Evolutionary conservation across 2,329 filamentous ascomycete species (phyloP).

Genomic region (Tetracladium maxilliforme): DNA sequence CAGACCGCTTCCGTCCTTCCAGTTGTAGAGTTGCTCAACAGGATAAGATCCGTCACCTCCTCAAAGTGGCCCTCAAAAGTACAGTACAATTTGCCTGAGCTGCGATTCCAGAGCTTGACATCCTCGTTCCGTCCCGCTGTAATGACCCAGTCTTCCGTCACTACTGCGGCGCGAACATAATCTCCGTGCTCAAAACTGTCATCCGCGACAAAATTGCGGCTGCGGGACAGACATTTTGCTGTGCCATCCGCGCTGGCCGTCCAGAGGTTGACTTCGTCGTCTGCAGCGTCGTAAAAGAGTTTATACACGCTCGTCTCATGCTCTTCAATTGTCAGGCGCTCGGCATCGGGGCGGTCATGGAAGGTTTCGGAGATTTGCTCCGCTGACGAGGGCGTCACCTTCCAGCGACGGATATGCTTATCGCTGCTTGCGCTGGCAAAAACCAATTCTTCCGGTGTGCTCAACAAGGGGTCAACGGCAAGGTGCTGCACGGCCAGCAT

Average conservation of each 20-base stretch:
- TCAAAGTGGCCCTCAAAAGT: slow-evolving; percentile 77
- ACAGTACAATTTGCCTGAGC: slow-evolving; percentile 59
- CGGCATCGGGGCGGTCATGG: slow-evolving; percentile 14
- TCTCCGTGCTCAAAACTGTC: slow-evolving; percentile 69
- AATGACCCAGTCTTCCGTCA: slow-evolving; percentile 64
- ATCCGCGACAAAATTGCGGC: slow-evolving; percentile 54
- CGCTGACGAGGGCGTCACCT: slow-evolving; percentile 34
- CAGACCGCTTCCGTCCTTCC: slow-evolving; percentile 44
- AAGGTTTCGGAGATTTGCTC: slow-evolving; percentile 34
- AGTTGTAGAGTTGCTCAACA: slow-evolving; percentile 41
- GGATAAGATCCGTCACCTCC: slow-evolving; percentile 69
- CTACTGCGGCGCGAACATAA: slow-evolving; percentile 72
- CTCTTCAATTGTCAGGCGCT: slow-evolving; percentile 45
- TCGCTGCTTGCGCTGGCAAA: slow-evolving; percentile 74
- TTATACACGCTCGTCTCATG: slow-evolving; percentile 89
- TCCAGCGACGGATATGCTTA: slow-evolving; percentile 67
- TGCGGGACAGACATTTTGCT: slow-evolving; percentile 61
- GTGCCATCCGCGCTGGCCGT: slow-evolving; percentile 87
- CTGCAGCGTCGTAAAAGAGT: slow-evolving; percentile 54
- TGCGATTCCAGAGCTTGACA: slow-evolving; percentile 73
- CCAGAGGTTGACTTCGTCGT: slow-evolving; percentile 53
- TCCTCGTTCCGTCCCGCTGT: slow-evolving; percentile 88
- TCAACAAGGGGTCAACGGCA: slow-evolving; percentile 53
- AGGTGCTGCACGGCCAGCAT: slow-evolving; percentile 74
- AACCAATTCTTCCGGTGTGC: slow-evolving; percentile 30